Conservation (phyloP, 2,329 filamentous ascomycete species). For the Penicillium sp. region DNA sequence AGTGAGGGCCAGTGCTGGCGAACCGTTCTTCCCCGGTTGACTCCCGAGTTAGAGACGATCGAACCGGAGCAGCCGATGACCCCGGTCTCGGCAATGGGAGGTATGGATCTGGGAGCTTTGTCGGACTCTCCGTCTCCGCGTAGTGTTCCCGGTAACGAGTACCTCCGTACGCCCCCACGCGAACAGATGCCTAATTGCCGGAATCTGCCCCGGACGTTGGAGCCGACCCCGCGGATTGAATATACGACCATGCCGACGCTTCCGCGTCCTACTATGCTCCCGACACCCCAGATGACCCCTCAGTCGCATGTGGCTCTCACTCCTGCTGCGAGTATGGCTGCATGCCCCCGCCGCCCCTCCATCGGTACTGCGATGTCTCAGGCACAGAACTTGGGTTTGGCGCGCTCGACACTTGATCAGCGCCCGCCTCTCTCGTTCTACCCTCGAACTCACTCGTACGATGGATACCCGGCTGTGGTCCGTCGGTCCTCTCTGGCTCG, state of each 20-base stretch:
- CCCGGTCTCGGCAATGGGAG: slow-evolving; percentile 25
- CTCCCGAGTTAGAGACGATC: slow-evolving; percentile 56
- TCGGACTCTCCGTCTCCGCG: slow-evolving; percentile 34
- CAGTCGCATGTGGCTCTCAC: slow-evolving; percentile 54
- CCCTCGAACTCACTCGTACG: slow-evolving; percentile 41
- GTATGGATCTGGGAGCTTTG: slow-evolving; percentile 25
- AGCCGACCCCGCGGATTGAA: slow-evolving; percentile 49
- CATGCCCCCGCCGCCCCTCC: slow-evolving; percentile 54
- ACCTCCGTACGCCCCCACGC: slow-evolving; percentile 21
- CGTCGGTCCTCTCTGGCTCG: slow-evolving; percentile 52
- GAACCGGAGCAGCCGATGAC: slow-evolving; percentile 39
- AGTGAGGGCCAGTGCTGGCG: slow-evolving; percentile 42
- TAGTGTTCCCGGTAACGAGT: slow-evolving; percentile 22
- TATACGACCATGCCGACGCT: slow-evolving; percentile 54
- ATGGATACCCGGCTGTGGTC: slow-evolving; percentile 51
- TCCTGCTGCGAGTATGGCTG: slow-evolving; percentile 61
- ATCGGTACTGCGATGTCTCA: slow-evolving; percentile 61
- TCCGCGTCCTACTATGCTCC: slow-evolving; percentile 56
- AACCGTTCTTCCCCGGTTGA: slow-evolving; percentile 55
- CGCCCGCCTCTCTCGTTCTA: slow-evolving; percentile 41
- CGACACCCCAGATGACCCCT: slow-evolving; percentile 64
- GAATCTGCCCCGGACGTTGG: slow-evolving; percentile 49
- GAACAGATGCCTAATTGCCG: slow-evolving; percentile 34
- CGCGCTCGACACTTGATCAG: slow-evolving; percentile 58
- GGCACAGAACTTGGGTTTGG: slow-evolving; percentile 55